Evolutionary conservation across 306 rosid genomes (phyloP), one percentile per base, ranked within the genome.

Genomic region (Amphicarpaea edgeworthii): DNA sequence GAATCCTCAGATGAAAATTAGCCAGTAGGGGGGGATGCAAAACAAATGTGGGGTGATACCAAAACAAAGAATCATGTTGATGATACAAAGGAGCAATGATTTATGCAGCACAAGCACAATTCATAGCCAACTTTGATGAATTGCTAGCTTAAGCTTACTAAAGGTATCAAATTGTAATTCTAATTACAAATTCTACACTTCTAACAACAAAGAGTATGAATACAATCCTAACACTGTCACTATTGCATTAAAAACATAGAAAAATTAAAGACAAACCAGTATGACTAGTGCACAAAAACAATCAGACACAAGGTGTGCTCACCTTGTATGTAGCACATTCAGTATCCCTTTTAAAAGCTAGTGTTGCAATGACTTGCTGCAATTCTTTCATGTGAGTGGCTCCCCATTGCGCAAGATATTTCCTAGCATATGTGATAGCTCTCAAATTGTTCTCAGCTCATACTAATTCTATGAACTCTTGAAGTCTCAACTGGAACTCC

Each of bases 401-500:
- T 79, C 92, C 99, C 99, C 97, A 95, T 37, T 91, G 91, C 11
- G 97, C 90, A 65, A 95, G 97, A 72, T 92, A 83, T 76, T 90
- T 95, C 55, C 86, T 87, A 78, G 99, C 97, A 89, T 90, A 90
- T 12, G 90, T 66, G 64, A 95, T 86, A 78, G 99, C 99, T 80
- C 83, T 87, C 78, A 89, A 64, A 79, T 84, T 85, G 82, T 90
- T 90, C 84, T 90, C 97, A 77, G 92, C 93, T 79, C 97, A 90
- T 53, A 95, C 99, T 81, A 95, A 83, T 86, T 92, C 99, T 84
- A 95, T 87, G 78, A 95, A 89, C 81, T 95, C 99, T 82, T 95
- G 99, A 86, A 90, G 93, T 87, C 99, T 88, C 87, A 95, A 70
- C 83, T 90, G 99, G 82, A 92, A 92, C 86, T 95, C 97, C 65